Conservation (phyloP, 2,329 filamentous ascomycete genomes). For the Aspergillus aculeatus region DNA sequence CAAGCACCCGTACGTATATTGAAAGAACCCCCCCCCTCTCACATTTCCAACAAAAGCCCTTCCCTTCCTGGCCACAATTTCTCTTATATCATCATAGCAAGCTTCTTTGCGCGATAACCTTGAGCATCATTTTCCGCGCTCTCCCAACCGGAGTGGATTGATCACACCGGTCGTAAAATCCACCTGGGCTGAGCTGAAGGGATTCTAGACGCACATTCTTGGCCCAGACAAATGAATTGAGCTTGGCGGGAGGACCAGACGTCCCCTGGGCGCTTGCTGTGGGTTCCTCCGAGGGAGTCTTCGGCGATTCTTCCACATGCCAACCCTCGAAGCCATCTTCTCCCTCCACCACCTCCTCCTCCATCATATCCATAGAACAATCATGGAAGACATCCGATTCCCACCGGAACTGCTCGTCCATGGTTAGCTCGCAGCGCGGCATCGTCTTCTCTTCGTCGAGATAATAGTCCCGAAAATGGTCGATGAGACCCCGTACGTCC, state of each 20-base stretch:
- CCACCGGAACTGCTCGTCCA: not conserved
- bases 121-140: slow-evolving; percentile 52
- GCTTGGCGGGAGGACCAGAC: not conserved
- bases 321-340: not conserved
- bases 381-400: not conserved
- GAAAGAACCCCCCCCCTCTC: too few relatives aligned
- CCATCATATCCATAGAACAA: not conserved
- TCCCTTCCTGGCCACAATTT: not conserved
- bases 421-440: slow-evolving; percentile 13
- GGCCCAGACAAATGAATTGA: slow-evolving; percentile 64
- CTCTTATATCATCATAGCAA: slow-evolving; percentile 20
- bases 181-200: slow-evolving; percentile 39
- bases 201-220: slow-evolving; percentile 64
- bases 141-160: slow-evolving; percentile 34
- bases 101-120: slow-evolving; percentile 44
- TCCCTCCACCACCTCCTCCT: not conserved
- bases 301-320: not conserved
- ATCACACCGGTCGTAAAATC: not conserved
- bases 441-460: slow-evolving; percentile 25
- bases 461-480: slow-evolving; percentile 37
- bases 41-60: too few relatives aligned
- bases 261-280: too few relatives aligned
- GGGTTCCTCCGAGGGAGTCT: not conserved
- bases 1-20: too few relatives aligned
- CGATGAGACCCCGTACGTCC: slow-evolving; percentile 36